These are phyloP conservation scores for Tolypocladium amazonense DNA, from an alignment of 2,329 filamentous ascomycete species.

Conservation along the genomic window DNA sequence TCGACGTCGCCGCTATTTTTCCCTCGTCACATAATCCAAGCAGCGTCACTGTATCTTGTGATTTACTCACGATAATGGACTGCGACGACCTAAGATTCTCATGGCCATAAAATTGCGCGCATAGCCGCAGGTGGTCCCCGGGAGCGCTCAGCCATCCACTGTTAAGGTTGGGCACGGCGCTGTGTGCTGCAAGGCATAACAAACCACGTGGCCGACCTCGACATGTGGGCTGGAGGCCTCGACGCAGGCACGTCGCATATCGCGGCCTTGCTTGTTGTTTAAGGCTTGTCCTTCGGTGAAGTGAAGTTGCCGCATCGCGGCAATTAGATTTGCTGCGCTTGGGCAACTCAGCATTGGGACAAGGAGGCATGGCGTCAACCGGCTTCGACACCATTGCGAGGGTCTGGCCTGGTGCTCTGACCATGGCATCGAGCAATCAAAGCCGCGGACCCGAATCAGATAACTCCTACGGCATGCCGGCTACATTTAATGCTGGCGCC, in stretches of 20 bases:
- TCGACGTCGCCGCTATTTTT: slow-evolving; percentile 3
- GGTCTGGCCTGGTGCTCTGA: background rate
- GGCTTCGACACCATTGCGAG: background rate
- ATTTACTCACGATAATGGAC: slow-evolving; percentile 4
- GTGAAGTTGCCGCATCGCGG: slow-evolving; percentile 4
- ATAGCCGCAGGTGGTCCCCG: background rate
- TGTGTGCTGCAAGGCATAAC: background rate
- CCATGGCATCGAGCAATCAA: background rate
- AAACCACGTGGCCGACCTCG: background rate
- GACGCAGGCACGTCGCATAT: slow-evolving; percentile 6
- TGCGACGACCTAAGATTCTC: background rate
- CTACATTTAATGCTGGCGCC: background rate
- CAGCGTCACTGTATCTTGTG: slow-evolving; percentile 6
- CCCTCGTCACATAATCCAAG: slow-evolving; percentile 2
- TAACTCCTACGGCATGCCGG: background rate
- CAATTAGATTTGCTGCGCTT: background rate
- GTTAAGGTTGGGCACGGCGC: background rate
- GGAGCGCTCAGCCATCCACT: background rate
- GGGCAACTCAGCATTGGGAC: background rate
- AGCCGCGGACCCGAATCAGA: background rate
- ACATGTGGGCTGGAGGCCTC: background rate
- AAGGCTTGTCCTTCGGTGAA: slow-evolving; percentile 2
- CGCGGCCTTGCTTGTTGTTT: slow-evolving; percentile 1
- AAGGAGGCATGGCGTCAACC: background rate
- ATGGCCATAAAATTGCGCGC: slow-evolving; percentile 1